Evolutionary conservation across 768 basidiomycete species (phyloP), one percentile per base, ranked within the genome.

Genomic region (Suillus hirtellus): DNA sequence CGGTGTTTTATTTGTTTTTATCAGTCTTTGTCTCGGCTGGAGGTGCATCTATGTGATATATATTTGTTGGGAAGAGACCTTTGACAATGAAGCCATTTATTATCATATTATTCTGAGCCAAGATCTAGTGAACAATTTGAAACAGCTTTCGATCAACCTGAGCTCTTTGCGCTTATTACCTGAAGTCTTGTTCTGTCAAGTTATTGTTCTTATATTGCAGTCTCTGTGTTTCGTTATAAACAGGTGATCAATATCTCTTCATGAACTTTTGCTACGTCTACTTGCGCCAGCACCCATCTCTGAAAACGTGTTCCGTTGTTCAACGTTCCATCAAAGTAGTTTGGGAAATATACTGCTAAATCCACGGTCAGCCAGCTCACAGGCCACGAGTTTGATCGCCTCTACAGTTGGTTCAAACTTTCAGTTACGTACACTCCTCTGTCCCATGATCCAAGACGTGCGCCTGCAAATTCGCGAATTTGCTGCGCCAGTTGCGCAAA

Each of bases 1-100:
- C 68, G 71, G 49, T 65, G 64, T 75, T 31, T 61, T 74, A 76
- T 74, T 71, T 71, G 71, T 74, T 63, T 76, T 76, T 74, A 76
- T 74, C 75, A 3, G 17, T 38, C 59, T 60, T 67, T 67, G 59
- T 52, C 60, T 61, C 49, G 65, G 67, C 63, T 66, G 63, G 65
- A 65, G 61, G 66, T 67, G 67, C 71, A 70, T 67, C 66, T 63
- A 65, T 65, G 64, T 68, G 64, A 71, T 76, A 72, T 76, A 72
- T 74, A 72, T 63, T 66, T 75, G 73, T 71, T 65, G 60, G 66
- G 66, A 66, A 61, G 59, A 34, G 55, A n/a, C 14, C 9, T 19
- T 58, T 56, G n/a, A 61, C 53, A 42, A 61, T 35, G 14, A 53
- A 60, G 34, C 8, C 44, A 31, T 19, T 43, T 50, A 35, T 14